phyloP scores from a whole-genome alignment of 2,329 filamentous ascomycete species.

The Pseudocercospora fijiensis region DNA sequence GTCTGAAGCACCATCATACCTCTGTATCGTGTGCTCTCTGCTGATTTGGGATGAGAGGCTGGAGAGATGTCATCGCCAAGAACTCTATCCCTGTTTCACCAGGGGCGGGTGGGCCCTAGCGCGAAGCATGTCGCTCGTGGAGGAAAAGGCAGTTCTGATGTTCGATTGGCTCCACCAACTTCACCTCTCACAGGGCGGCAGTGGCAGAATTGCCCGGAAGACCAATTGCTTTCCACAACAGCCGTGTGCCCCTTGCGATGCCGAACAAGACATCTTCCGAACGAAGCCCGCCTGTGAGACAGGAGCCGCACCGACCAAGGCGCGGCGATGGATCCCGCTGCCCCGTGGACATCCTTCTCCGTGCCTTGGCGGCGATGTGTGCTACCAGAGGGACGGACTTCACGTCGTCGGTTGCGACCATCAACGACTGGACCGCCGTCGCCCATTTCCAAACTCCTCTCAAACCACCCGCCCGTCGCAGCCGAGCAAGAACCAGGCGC shows the following conservation, averaged over 20 bases:
- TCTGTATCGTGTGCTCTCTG: not conserved
- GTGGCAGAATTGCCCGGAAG: not conserved
- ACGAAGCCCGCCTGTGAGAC: conserved; percentile 10
- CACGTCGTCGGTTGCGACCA: conserved; percentile 10
- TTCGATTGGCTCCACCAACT: conserved; percentile 15
- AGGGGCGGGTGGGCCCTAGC: not conserved
- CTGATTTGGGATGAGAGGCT: conserved; percentile 3
- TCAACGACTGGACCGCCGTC: conserved; percentile 8
- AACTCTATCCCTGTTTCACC: not conserved
- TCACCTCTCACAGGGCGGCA: conserved; percentile 12
- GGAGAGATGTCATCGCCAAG: not conserved
- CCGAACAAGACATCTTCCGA: conserved; percentile 10
- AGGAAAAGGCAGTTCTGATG: not conserved
- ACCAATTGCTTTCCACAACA: conserved; percentile 15
- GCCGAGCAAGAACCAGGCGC: conserved; percentile 5
- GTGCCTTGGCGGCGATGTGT: conserved; percentile 13
- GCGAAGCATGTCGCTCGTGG: not conserved
- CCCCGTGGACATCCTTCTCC: conserved; percentile 9
- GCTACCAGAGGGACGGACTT: conserved; percentile 14
- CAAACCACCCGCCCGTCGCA: not conserved
- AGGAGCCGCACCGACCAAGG: conserved; percentile 14
- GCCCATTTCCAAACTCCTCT: not conserved
- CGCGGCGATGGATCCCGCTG: conserved; percentile 8
- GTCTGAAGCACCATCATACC: conserved; percentile 3
- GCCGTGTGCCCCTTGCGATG: conserved; percentile 13